Evolutionary conservation across 768 basidiomycete genomes (phyloP).

Genomic region (Tricholoma terreum): DNA sequence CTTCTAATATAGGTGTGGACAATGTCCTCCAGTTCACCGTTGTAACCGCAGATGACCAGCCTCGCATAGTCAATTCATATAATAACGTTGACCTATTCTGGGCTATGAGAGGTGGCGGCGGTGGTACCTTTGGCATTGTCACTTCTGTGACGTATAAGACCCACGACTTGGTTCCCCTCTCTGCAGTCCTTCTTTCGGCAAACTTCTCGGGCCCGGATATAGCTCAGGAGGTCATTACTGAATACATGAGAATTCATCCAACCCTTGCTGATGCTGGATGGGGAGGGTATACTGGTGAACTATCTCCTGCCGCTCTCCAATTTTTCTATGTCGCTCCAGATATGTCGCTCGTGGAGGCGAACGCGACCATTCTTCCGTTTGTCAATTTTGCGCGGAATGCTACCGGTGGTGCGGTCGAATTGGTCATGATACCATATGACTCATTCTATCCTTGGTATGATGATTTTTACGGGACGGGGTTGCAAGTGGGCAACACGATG

Average conservation of each 20-base stretch:
- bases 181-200: slow-evolving; percentile 22
- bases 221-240: slow-evolving; percentile 29
- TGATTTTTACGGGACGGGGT: not conserved
- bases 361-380: slow-evolving; percentile 33
- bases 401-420: slow-evolving; percentile 10
- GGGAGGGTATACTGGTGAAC: slow-evolving; percentile 37
- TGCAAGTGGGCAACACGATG: slow-evolving; percentile 20
- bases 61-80: slow-evolving; percentile 37
- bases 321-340: slow-evolving; percentile 32
- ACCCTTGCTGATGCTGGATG: slow-evolving; percentile 41
- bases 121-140: slow-evolving; percentile 47
- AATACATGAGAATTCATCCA: slow-evolving; percentile 32
- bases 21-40: slow-evolving; percentile 44
- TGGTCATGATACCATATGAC: not conserved
- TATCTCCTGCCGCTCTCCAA: slow-evolving; percentile 17
- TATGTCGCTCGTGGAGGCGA: slow-evolving; percentile 31
- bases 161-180: slow-evolving; percentile 34
- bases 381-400: slow-evolving; percentile 23
- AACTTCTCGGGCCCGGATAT: slow-evolving; percentile 29
- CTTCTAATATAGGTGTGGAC: slow-evolving; percentile 40
- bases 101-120: slow-evolving; percentile 51
- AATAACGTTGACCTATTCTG: slow-evolving; percentile 48
- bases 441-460: slow-evolving; percentile 14
- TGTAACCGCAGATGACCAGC: slow-evolving; percentile 40
- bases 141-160: slow-evolving; percentile 46